These are phyloP conservation scores for Athelia sp. DNA, from an alignment of 1,284 basidiomycete species.

Conservation along the genomic window DNA sequence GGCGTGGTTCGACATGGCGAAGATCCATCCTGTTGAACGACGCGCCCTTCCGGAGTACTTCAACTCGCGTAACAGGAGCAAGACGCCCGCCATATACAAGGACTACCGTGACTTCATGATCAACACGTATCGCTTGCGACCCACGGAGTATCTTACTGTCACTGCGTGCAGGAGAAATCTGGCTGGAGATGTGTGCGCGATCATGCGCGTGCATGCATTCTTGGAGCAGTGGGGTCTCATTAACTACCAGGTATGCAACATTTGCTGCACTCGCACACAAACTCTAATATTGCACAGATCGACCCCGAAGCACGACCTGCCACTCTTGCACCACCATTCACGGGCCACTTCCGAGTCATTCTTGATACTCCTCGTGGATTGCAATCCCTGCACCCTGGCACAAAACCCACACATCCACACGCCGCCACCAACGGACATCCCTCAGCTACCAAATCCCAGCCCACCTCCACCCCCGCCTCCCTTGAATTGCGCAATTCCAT, in stretches of 20 bases:
- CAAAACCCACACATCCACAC: slow-evolving; percentile 49
- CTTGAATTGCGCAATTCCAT: slow-evolving; percentile 84
- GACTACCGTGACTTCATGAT: slow-evolving; percentile 99
- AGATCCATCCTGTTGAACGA: slow-evolving; percentile 90
- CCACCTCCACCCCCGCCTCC: slow-evolving; percentile 58
- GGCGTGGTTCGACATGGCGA: slow-evolving; percentile 96
- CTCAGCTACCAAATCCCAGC: slow-evolving; percentile 33
- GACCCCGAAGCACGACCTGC: slow-evolving; percentile 96
- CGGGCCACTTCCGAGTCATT: slow-evolving; percentile 96
- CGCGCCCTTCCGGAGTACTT: slow-evolving; percentile 98
- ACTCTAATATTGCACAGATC: slow-evolving; percentile 57
- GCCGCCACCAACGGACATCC: slow-evolving; percentile 44
- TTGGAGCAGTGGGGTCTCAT: slow-evolving; percentile 99
- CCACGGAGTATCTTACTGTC: slow-evolving; percentile 95
- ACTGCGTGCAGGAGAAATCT: slow-evolving; percentile 95
- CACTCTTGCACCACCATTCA: slow-evolving; percentile 93
- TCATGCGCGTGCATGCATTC: slow-evolving; percentile 99
- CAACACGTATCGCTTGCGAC: slow-evolving; percentile 95
- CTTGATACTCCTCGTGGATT: slow-evolving; percentile 96
- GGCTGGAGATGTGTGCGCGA: slow-evolving; percentile 96
- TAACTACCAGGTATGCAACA: slow-evolving; percentile 85
- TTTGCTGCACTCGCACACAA: slow-evolving; percentile 3
- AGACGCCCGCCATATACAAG: slow-evolving; percentile 97
- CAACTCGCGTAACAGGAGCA: slow-evolving; percentile 90
- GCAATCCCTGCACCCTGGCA: slow-evolving; percentile 92